Percentiles rank a stretch among this genome's conserved stretches.
These are phyloP conservation scores for Salix udensis DNA, from an alignment of 345 rosid genomes.

Conservation along the genomic window DNA sequence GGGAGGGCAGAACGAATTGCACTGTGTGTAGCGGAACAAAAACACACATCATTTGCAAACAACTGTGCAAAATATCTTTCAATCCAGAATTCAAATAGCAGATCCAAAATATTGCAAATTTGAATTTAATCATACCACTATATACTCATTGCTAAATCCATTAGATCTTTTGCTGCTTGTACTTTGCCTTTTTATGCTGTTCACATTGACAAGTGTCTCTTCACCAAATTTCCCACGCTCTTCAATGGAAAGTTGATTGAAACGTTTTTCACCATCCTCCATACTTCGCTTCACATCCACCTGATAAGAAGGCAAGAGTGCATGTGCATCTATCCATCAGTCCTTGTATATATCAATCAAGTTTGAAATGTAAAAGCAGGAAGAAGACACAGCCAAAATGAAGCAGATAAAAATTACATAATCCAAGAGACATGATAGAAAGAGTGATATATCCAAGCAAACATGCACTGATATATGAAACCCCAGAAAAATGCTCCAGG, in stretches of 20 bases:
- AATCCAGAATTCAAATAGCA: not conserved
- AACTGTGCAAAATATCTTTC: not conserved
- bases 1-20: not conserved
- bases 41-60: not conserved
- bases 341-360: not conserved
- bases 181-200: slow-evolving; percentile 67
- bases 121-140: slow-evolving; percentile 57
- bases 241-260: slow-evolving; percentile 91
- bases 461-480: not conserved
- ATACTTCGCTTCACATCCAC: slow-evolving; percentile 69
- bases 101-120: slow-evolving; percentile 1
- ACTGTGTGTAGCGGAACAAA: not conserved
- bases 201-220: slow-evolving; percentile 89
- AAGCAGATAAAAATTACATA: not conserved
- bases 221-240: slow-evolving; percentile 92
- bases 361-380: not conserved
- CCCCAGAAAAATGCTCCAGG: not conserved
- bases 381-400: not conserved
- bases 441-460: not conserved
- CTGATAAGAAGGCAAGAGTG: slow-evolving; percentile 29
- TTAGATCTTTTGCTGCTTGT: slow-evolving; percentile 45
- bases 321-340: not conserved
- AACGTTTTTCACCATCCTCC: slow-evolving; percentile 82
- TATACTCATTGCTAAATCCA: slow-evolving; percentile 79
- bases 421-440: not conserved